These are phyloP conservation scores for Yamagishiella unicocca DNA, from an alignment of 139 green algal genomes.

Conservation along the genomic window DNA sequence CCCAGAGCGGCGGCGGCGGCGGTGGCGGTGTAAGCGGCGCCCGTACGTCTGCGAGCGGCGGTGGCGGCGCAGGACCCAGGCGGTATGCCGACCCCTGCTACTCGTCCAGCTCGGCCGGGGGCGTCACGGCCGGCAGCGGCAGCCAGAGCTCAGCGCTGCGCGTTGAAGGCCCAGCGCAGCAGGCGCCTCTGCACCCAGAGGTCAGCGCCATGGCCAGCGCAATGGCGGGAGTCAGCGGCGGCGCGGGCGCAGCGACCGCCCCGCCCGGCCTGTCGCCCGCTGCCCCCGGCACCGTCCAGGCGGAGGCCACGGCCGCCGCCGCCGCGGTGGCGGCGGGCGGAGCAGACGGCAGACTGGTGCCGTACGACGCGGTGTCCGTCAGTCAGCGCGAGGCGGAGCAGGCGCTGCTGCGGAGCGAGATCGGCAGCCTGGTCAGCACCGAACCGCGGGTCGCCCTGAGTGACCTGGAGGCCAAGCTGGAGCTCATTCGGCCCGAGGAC, in stretches of 20 bases:
- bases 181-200: neutral
- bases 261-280: neutral
- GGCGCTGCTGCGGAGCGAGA: constrained; percentile 40
- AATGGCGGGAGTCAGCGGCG: too few relatives aligned
- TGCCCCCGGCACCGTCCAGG: neutral
- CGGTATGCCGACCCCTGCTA: neutral
- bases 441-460: constrained; percentile 49
- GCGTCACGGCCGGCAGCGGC: neutral
- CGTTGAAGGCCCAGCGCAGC: too few relatives aligned
- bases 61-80: neutral
- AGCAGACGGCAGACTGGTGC: too few relatives aligned
- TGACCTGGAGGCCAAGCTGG: constrained; percentile 72
- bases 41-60: neutral
- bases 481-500: constrained; percentile 76
- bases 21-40: neutral
- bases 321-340: neutral
- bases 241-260: neutral
- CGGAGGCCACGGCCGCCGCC: neutral
- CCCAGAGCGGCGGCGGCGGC: neutral
- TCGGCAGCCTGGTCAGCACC: constrained; percentile 4
- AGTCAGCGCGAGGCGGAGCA: constrained; percentile 58
- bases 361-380: constrained; percentile 8
- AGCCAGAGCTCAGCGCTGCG: too few relatives aligned
- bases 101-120: neutral
- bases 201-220: neutral